Evolutionary conservation across 768 basidiomycete genomes (phyloP).

Genomic region (Austroboletus festivus): DNA sequence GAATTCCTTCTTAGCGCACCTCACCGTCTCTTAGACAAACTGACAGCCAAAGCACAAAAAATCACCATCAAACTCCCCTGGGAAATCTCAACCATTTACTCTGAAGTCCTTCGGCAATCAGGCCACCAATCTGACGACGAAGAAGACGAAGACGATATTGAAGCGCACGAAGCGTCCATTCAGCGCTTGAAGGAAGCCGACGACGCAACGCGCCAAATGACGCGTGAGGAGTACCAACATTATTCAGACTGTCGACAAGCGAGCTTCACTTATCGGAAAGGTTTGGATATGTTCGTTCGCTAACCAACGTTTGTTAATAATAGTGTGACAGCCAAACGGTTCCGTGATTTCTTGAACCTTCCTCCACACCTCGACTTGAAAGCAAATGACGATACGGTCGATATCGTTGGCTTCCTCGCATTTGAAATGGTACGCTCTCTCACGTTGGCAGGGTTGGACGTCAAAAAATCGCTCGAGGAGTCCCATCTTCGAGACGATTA

Average conservation of each 20-base stretch:
- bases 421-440: slow-evolving; percentile 97
- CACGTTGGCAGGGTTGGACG: slow-evolving; percentile 81
- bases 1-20: not conserved
- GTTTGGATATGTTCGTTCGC: slow-evolving; percentile 36
- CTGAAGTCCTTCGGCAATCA: slow-evolving; percentile 73
- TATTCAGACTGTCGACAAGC: slow-evolving; percentile 97
- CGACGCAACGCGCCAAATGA: slow-evolving; percentile 93
- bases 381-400: slow-evolving; percentile 90
- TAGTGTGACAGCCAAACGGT: slow-evolving; percentile 87
- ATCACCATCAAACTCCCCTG: slow-evolving; percentile 94
- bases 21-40: slow-evolving; percentile 62
- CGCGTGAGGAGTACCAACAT: slow-evolving; percentile 93
- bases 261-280: slow-evolving; percentile 95
- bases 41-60: slow-evolving; percentile 82
- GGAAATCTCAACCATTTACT: slow-evolving; percentile 91
- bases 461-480: slow-evolving; percentile 78
- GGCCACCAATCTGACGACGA: slow-evolving; percentile 90
- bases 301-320: not conserved
- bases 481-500: slow-evolving; percentile 65
- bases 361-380: slow-evolving; percentile 83
- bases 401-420: slow-evolving; percentile 94
- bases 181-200: slow-evolving; percentile 92
- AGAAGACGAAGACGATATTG: slow-evolving; percentile 94
- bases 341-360: slow-evolving; percentile 90
- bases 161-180: slow-evolving; percentile 93